Base-by-base conservation (phyloP, 805 yeast species). In the Starmerella davenportii region DNA sequence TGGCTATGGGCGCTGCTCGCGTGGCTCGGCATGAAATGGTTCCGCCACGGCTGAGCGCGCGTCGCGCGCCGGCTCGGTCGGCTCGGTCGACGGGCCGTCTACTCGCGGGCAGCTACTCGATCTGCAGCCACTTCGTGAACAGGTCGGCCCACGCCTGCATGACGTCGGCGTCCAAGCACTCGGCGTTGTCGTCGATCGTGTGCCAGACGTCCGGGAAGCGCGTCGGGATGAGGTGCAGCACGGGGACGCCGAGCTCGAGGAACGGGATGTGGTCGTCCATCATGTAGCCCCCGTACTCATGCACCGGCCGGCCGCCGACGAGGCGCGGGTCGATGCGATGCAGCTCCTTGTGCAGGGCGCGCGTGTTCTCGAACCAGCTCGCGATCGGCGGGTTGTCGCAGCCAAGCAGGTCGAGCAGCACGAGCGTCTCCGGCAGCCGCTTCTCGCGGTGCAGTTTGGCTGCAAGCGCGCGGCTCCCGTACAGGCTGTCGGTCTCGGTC, bases 1-100 rank as follows among this genome's bases (percentile, higher is more conserved):
- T 73, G 79, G 79, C 54, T 72, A 4, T 79, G 93, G 92, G 71
- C 84, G 31, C 58, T 73, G 8, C 59, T 68, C 3, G 71, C 84
- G 9, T 80, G 93, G 93, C 63, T 74, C 34, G 85, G 90, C 28
- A 64, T 79, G 68, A 80, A 80, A 55, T 59, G 79, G 40, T 80
- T 80, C 57, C 63, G 82, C 40, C 90, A 80, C 52, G 76, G 90
- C 18, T 76, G 20, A 25, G 20, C n/a, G n/a, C n/a, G n/a, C n/a
- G n/a, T n/a, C n/a, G n/a, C n/a, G n/a, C n/a, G n/a, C n/a, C n/a
- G n/a, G n/a, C n/a, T n/a, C n/a, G n/a, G n/a, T n/a, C n/a, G n/a
- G n/a, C n/a, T n/a, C n/a, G n/a, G n/a, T n/a, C n/a, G n/a, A n/a
- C n/a, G n/a, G n/a, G n/a, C n/a, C n/a, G n/a, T n/a, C n/a, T n/a